Evolutionary conservation across 495 filamentous ascomycete species (phyloP).

Genomic region (Chlorociboria aeruginascens): DNA sequence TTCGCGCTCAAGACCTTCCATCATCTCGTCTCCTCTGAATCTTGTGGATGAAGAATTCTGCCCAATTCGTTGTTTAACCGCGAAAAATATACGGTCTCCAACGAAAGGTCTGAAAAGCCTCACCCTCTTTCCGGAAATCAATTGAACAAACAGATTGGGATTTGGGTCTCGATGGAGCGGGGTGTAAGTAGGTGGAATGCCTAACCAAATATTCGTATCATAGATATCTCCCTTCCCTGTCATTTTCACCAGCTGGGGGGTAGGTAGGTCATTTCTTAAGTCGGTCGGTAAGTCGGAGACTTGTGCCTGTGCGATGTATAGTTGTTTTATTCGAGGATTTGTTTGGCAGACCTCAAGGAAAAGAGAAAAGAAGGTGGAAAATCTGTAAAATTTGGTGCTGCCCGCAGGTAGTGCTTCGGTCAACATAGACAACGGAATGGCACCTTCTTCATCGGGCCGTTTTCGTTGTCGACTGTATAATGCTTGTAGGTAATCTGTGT

Average conservation of each 20-base stretch:
- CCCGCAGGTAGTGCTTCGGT: not conserved
- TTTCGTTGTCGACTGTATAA: not conserved
- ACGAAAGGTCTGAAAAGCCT: conserved; percentile 51
- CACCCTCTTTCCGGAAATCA: conserved; percentile 61
- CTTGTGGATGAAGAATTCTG: conserved; percentile 31
- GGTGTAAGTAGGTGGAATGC: conserved; percentile 72
- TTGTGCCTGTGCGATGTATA: conserved; percentile 81
- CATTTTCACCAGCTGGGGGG: conserved; percentile 47
- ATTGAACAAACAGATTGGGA: conserved; percentile 81
- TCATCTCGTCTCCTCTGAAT: conserved; percentile 84
- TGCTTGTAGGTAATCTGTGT: not conserved
- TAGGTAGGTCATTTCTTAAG: conserved; percentile 54
- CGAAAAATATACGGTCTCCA: conserved; percentile 49
- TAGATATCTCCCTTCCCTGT: conserved; percentile 70
- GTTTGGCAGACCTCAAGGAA: conserved; percentile 6
- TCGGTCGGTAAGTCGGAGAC: conserved; percentile 49
- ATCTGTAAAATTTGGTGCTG: conserved; percentile 8
- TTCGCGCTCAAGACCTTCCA: conserved; percentile 61
- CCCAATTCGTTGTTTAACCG: conserved; percentile 38
- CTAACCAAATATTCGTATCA: conserved; percentile 77
- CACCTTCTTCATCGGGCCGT: not conserved
- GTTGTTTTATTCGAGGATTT: conserved; percentile 7
- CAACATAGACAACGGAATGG: not conserved
- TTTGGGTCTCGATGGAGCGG: conserved; percentile 90
- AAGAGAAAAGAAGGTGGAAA: conserved; percentile 11